phyloP scores from a whole-genome alignment of 1,284 basidiomycete genomes.

The Athelia psychrophila region DNA sequence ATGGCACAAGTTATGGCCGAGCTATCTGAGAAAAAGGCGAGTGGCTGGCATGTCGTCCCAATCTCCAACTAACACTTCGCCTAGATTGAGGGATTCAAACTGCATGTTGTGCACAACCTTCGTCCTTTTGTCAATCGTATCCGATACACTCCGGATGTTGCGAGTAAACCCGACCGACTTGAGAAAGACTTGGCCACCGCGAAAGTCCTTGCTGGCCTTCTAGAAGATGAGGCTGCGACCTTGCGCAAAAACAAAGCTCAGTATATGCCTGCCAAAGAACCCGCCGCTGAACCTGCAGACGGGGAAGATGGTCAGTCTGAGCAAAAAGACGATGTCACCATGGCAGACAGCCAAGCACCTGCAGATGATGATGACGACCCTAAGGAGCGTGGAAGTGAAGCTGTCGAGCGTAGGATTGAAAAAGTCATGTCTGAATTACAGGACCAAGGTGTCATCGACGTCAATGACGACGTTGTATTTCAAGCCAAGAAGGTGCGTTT shows the following conservation, averaged over 20 bases:
- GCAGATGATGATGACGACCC: conserved; percentile 53
- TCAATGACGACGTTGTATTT: conserved; percentile 59
- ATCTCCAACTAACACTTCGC: conserved; percentile 1
- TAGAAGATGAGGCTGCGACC: conserved; percentile 67
- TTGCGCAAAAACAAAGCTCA: conserved; percentile 46
- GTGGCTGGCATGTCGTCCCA: no score
- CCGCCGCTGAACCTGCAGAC: conserved; percentile 22
- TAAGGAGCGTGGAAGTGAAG: conserved; percentile 59
- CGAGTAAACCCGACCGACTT: conserved; percentile 76
- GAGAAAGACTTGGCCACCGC: conserved; percentile 76
- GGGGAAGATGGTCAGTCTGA: conserved; percentile 24
- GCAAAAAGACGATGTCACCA: conserved; percentile 39
- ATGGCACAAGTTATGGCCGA: conserved; percentile 71
- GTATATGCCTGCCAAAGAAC: conserved; percentile 18
- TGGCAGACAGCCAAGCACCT: conserved; percentile 36
- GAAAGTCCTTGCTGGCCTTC: conserved; percentile 61
- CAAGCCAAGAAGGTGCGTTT: conserved; percentile 64
- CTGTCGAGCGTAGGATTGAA: conserved; percentile 73
- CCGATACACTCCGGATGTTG: conserved; percentile 78
- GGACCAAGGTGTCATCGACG: conserved; percentile 56
- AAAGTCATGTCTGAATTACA: conserved; percentile 66
- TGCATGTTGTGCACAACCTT: conserved; percentile 83
- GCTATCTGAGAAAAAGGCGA: conserved; percentile 77
- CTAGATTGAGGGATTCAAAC: conserved; percentile 90
- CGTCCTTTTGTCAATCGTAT: conserved; percentile 77